Evolutionary conservation across 2,329 filamentous ascomycete genomes (phyloP).

Genomic region (Didymella arachidicola): DNA sequence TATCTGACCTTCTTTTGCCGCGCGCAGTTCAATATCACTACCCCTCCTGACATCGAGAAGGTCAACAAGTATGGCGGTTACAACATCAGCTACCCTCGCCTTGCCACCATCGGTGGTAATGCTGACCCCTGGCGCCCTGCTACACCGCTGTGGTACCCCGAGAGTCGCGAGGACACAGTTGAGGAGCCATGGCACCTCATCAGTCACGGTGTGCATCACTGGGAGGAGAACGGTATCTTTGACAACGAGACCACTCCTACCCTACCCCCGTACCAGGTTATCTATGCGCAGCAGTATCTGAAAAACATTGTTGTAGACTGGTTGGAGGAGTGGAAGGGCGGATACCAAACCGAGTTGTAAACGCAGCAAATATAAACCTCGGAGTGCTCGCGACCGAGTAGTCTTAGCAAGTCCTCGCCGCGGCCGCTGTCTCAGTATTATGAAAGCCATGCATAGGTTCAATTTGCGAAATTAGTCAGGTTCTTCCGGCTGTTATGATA

Average conservation of each 20-base stretch:
- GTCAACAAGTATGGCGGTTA: slow-evolving; percentile 82
- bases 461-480: no score
- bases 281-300: slow-evolving; percentile 65
- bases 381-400: no score
- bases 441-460: no score
- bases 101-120: slow-evolving; percentile 80
- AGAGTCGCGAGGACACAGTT: slow-evolving; percentile 65
- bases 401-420: no score
- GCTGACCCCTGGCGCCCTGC: slow-evolving; percentile 82
- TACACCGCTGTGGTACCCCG: slow-evolving; percentile 72
- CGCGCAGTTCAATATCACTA: slow-evolving; percentile 73
- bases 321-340: slow-evolving; percentile 56
- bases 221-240: slow-evolving; percentile 76
- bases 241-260: slow-evolving; percentile 65
- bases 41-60: slow-evolving; percentile 66
- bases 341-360: slow-evolving; percentile 21
- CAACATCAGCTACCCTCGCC: slow-evolving; percentile 73
- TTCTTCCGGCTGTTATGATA: no score
- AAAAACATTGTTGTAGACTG: slow-evolving; percentile 70
- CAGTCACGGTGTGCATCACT: slow-evolving; percentile 78
- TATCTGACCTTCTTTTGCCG: slow-evolving; percentile 70
- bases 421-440: no score
- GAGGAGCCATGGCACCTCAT: slow-evolving; percentile 78
- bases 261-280: slow-evolving; percentile 67
- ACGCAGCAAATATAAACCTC: background rate